Evolutionary conservation across 2,329 filamentous ascomycete species (phyloP), one percentile per base, ranked within the genome.

Genomic region (Aspergillus sp.): DNA sequence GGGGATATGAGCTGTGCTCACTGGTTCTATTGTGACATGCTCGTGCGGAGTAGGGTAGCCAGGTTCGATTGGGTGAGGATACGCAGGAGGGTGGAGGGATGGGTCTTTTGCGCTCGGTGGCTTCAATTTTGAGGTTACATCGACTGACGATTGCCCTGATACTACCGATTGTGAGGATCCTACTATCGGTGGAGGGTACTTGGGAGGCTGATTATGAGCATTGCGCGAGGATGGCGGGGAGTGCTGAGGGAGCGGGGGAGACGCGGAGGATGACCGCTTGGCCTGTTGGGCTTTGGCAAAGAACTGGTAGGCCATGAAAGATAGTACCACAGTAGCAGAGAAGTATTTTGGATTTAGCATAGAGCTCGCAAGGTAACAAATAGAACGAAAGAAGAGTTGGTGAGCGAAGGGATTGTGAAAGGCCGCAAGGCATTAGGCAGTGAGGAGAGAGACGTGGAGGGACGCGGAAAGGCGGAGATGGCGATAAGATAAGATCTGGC

Each of bases 1-100:
- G 22, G 82, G 80, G 43, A 89, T 78, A 68, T 86, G 82, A 25
- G 79, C 78, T 41, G 80, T 79, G n/a, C 79, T 82, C 54, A 87
- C 79, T 3, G 82, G 76, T 3, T 82, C 78, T 51, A 89, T 75
- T 25, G 82, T 79, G 62, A 87, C 81, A 65, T 86, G 83, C 9
- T 82, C 76, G 59, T 79, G 77, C 59, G 76, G 71, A 60, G 79
- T 75, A 57, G 69, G 63, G 66, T 72, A 66, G 54, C 66, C 71
- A 23, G 67, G 61, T 57, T 64, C 63, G 61, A 68, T 71, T 41
- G 68, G 67, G 59, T 69, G 71, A 54, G 70, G 72, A 62, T 72
- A 77, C 41, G 71, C 69, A 43, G 58, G 62, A n/a, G 72, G 73
- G 9, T 70, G 58, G 57, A 73, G 72, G n/a, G 66, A 58, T 9